Base-by-base conservation (phyloP, 2,329 filamentous ascomycete genomes). In the Exserohilum turcica region DNA sequence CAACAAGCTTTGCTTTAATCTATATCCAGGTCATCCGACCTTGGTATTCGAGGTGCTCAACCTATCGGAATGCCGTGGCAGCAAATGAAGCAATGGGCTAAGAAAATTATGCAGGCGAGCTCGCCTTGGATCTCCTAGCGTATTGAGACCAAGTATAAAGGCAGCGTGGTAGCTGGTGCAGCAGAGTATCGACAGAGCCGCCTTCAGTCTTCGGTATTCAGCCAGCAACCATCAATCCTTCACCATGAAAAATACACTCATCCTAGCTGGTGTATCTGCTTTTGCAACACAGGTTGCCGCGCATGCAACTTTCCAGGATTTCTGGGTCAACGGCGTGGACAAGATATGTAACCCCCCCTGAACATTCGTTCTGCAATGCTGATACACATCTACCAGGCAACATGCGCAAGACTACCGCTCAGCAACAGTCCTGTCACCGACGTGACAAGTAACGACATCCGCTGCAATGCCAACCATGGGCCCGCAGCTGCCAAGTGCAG, bases 381-480 rank as follows among this genome's bases (percentile, higher is more conserved):
- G 16, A 64, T 50, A 33, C 6, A 18, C 10, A 10, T 28, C 12
- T 27, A 57, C 54, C 44, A 64, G 54, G 57, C 60, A 21, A 54
- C 60, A 21, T 72, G 68, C 35, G 68, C 65, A 10, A 56, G 68
- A 18, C 55, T 71, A 2, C 67, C 68, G 7, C 61, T 48, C 7
- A 65, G 55, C 65, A 86, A 72, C 47, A 71, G 60, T 48, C 69
- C 71, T 1, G 59, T 74, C 10, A 63, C 74, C 16, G 79, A 84
- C 63, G 82, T 85, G 9, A 78, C 74, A 18, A 80, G 78, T 46
- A 76, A 79, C 61, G 77, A 80, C 49, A 71, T 86, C 13, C 81
- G 80, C 37, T 86, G 83, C 56, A 72, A 70, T 31, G 56, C 46
- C 36, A 69, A 67, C 44, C 59, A 63, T 48, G 67, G 65, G 6